Conservation (phyloP, 192 early-diverging fungal species). For the Dispira parvispora region DNA sequence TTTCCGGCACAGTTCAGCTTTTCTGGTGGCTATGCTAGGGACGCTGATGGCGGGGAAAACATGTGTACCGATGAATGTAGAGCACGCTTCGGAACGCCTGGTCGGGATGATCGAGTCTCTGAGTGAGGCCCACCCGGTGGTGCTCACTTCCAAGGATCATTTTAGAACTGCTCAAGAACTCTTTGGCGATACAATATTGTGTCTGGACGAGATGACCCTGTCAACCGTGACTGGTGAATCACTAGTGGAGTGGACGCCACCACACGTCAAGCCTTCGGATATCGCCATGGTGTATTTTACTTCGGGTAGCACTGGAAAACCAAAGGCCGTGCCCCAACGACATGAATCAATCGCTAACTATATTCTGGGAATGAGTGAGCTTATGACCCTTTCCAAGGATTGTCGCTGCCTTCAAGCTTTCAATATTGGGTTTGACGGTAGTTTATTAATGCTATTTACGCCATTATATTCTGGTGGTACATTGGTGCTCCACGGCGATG, state of each 20-base stretch:
- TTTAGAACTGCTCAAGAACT: no score
- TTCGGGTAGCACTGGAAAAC: conserved; percentile 1
- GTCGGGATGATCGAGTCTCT: neutral
- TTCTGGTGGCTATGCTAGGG: neutral
- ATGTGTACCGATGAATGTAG: neutral
- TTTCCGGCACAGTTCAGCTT: neutral
- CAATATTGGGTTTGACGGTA: neutral
- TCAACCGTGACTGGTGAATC: no score
- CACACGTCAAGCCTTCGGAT: neutral
- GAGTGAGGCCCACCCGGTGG: no score
- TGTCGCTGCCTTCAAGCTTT: neutral
- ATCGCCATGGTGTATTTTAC: neutral
- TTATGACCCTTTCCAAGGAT: neutral
- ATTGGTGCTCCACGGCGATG: neutral
- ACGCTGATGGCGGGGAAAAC: neutral
- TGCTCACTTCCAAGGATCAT: no score
- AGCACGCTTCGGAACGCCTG: no score
- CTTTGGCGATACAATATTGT: neutral
- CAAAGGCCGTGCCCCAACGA: neutral
- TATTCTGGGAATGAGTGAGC: neutral
- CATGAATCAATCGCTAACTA: neutral
- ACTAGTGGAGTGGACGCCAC: neutral
- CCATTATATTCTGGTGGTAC: conserved; percentile 1
- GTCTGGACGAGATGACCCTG: neutral
- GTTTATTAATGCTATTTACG: neutral